Evolutionary conservation across 805 yeast genomes (phyloP).

Genomic region (Ogataea parapolymorpha): DNA sequence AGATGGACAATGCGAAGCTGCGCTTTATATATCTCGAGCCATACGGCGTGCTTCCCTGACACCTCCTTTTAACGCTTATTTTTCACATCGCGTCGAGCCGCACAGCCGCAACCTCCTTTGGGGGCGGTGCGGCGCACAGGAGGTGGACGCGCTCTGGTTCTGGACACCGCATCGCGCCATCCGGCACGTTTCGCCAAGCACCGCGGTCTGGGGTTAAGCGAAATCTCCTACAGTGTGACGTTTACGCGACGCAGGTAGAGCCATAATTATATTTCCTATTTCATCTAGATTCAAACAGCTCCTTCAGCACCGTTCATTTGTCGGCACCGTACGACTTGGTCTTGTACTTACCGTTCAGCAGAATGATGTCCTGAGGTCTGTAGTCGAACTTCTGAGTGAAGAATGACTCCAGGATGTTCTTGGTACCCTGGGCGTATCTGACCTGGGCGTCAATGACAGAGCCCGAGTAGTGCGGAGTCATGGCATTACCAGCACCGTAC

Average conservation of each 20-base stretch:
- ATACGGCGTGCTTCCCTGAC: slow-evolving; percentile 3
- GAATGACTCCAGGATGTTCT: slow-evolving; percentile 60
- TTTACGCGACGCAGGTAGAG: background rate
- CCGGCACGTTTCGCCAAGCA: background rate
- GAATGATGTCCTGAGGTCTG: slow-evolving; percentile 73
- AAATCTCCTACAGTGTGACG: background rate
- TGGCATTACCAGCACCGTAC: slow-evolving; percentile 74
- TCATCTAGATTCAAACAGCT: slow-evolving; percentile 1
- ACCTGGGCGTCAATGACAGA: slow-evolving; percentile 77
- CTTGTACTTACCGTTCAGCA: slow-evolving; percentile 66
- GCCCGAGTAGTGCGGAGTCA: slow-evolving; percentile 82
- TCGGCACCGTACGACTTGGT: slow-evolving; percentile 67
- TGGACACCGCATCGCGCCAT: background rate
- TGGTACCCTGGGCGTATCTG: slow-evolving; percentile 68
- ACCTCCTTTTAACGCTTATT: slow-evolving; percentile 11
- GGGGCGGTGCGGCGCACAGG: slow-evolving; percentile 6
- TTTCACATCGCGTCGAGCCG: slow-evolving; percentile 4
- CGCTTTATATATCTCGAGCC: slow-evolving; percentile 1
- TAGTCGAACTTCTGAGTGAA: slow-evolving; percentile 62
- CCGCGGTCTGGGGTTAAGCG: background rate
- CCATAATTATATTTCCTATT: slow-evolving; percentile 5
- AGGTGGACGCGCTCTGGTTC: background rate
- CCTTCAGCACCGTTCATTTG: slow-evolving; percentile 23
- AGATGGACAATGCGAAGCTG: background rate
- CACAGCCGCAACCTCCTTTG: slow-evolving; percentile 7